Conservation (phyloP, 225 moss, liverwort and hornwort species). For the Takakia lepidozioides region DNA sequence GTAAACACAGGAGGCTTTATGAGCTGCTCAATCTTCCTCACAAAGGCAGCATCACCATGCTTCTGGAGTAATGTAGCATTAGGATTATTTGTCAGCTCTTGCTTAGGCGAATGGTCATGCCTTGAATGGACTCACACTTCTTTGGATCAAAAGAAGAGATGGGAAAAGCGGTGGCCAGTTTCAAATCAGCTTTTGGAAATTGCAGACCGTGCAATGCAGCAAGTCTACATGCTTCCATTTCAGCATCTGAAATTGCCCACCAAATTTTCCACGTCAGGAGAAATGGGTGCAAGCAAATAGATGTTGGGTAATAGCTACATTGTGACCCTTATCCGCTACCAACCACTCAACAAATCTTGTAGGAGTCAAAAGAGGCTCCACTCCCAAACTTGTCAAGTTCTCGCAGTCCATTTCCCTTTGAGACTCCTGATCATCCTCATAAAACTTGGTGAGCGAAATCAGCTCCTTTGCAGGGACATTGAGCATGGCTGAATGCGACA, state of each 20-base stretch:
- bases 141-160: not conserved
- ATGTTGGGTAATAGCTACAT: constrained; percentile 2
- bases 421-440: not conserved
- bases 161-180: not conserved
- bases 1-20: no score
- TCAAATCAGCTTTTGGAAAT: not conserved
- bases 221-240: constrained; percentile 4
- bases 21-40: no score
- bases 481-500: not conserved
- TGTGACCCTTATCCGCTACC: constrained; percentile 1
- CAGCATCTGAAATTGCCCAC: constrained; percentile 1
- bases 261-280: constrained; percentile 12
- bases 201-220: constrained; percentile 4
- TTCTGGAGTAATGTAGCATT: no score
- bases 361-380: no score
- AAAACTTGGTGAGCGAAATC: not conserved
- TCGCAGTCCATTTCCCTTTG: no score
- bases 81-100: constrained; percentile 10
- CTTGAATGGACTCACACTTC: constrained; percentile 1
- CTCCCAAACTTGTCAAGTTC: no score
- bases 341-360: constrained; percentile 6
- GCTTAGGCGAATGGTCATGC: constrained; percentile 6
- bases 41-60: no score
- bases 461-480: not conserved
- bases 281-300: constrained; percentile 10